Base-by-base conservation (phyloP, 768 basidiomycete genomes). In the Sutorius australiensis region DNA sequence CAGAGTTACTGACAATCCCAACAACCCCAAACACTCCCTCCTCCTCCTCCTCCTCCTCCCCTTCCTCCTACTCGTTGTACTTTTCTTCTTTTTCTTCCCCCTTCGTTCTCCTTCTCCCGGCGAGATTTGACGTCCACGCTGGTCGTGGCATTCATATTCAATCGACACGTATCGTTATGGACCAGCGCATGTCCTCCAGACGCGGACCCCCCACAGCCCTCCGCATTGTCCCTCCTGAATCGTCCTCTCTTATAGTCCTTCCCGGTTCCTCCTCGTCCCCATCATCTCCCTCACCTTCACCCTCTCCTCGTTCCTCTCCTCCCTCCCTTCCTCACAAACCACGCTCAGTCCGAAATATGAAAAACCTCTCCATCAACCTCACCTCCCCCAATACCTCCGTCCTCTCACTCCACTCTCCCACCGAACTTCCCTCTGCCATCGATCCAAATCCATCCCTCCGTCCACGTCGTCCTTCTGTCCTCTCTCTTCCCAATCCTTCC, bases 331-430 rank as follows among this genome's bases (percentile, higher is more conserved):
- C 72, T 50, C 76, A 71, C 65, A 73, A 67, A 55, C 72, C 76
- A 50, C 72, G 74, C 48, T 71, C 78, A 28, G 66, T 74, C 55
- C 77, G 83, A 68, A 90, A 89, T 67, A 82, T 86, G 80, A 91
- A 89, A 77, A 82, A 83, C 57, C 72, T 90, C 8, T 89, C 86
- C 28, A 79, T 90, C 46, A 78, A 79, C 51, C 79, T 88, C 28
- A 78, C 84, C 11, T 82, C 83, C 6, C 76, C 82, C 30, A 75
- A 80, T 56, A 80, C 83, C 13, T 86, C 86, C 34, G 67, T 75
- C 34, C 75, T 70, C 59, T 83, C 82, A 31, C 74, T 80, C 51
- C 45, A 55, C 45, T 64, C 61, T 12, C 70, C 74, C 49, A 61
- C 76, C 42, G 64, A 74, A 24, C 57, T 64, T 27, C 70, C 63